Conservation (phyloP, 2,329 filamentous ascomycete species). For the Aspergillus niger region DNA sequence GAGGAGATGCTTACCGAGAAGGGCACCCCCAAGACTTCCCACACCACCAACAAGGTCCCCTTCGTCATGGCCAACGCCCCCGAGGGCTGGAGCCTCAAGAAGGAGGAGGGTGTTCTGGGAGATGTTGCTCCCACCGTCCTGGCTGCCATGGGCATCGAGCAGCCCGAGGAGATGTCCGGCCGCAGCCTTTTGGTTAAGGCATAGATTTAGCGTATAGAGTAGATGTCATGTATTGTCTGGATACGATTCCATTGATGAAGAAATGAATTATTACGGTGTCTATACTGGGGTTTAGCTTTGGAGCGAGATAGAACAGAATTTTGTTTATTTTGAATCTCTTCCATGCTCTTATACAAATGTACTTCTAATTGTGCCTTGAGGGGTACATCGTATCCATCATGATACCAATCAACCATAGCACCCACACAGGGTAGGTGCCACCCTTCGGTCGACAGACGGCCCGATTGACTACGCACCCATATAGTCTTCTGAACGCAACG, state of each 20-base stretch:
- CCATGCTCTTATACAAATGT: background rate
- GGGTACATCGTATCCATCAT: background rate
- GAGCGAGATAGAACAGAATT: background rate
- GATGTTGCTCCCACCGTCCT: slow-evolving; percentile 96
- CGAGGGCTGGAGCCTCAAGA: slow-evolving; percentile 80
- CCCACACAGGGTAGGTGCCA: background rate
- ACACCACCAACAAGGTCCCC: slow-evolving; percentile 97
- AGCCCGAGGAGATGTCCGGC: slow-evolving; percentile 92
- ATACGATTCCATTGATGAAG: slow-evolving; percentile 27
- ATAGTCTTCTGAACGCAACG: background rate
- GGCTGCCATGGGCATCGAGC: slow-evolving; percentile 83
- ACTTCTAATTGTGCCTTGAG: background rate
- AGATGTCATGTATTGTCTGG: slow-evolving; percentile 21
- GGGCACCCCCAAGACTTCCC: slow-evolving; percentile 95
- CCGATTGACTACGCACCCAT: background rate
- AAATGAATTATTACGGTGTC: slow-evolving; percentile 25
- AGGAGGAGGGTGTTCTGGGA: slow-evolving; percentile 84
- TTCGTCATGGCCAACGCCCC: slow-evolving; percentile 98
- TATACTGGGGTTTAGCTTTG: slow-evolving; percentile 1
- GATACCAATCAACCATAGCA: background rate
- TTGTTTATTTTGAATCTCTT: background rate
- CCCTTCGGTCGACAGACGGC: background rate
- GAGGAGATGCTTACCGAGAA: slow-evolving; percentile 98
- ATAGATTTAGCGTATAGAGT: slow-evolving; percentile 31
- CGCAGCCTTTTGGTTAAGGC: slow-evolving; percentile 76